Conservation (phyloP, 73 alveolate species). For the Durusdinium trenchii region DNA sequence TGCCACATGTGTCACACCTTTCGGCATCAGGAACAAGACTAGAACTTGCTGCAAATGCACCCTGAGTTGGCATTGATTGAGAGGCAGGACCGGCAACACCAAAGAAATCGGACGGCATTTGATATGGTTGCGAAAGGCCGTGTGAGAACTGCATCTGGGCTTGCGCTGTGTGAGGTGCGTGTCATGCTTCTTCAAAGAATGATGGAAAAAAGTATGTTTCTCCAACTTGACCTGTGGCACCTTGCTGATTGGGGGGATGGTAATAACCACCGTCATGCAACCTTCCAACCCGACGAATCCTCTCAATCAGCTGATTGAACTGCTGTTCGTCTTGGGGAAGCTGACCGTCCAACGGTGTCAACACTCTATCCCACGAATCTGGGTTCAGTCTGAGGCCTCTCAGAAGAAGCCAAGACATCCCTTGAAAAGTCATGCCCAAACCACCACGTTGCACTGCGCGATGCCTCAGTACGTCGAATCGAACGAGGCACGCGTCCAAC, state of each 20-base stretch:
- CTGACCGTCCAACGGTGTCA: background rate
- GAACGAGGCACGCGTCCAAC: background rate
- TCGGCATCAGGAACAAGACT: background rate
- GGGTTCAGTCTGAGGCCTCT: background rate
- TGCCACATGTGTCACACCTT: background rate
- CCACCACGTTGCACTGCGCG: conserved; percentile 50
- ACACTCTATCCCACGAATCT: background rate
- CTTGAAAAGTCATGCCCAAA: background rate
- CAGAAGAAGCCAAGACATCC: background rate
- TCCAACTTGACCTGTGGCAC: background rate
- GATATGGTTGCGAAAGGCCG: background rate
- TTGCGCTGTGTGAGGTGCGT: background rate
- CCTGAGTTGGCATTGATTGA: background rate
- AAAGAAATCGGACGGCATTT: background rate
- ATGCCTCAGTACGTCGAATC: conserved; percentile 23
- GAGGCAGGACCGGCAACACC: background rate
- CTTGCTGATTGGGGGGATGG: background rate
- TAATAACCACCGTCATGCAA: background rate
- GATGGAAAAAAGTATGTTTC: background rate
- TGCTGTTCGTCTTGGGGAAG: background rate
- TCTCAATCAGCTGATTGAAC: background rate
- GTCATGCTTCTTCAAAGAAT: background rate
- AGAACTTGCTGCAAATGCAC: background rate
- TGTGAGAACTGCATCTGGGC: background rate
- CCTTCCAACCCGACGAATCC: background rate